Base-by-base conservation (phyloP, 1,139 yeast genomes). In the Taphrina communis region DNA sequence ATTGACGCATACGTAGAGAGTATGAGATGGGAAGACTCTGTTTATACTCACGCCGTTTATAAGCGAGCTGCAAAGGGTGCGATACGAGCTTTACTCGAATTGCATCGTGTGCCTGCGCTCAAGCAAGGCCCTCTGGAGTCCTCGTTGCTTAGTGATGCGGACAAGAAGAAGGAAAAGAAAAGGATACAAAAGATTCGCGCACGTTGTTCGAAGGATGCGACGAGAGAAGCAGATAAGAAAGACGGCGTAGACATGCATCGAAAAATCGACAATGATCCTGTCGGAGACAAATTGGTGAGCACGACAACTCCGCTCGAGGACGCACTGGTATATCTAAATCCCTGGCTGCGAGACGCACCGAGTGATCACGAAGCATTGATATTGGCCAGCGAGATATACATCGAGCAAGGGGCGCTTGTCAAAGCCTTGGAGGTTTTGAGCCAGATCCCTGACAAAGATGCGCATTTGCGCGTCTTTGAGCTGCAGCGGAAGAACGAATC, bases 1-100 rank as follows among this genome's bases (percentile, higher is more conserved):
- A 88, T 95, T 38, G 84, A 96, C 72, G 88, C 94, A 35, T 94
- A 94, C 76, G 74, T 90, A 50, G 87, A 86, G 38, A 85, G 90
- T 82, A 74, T 93, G 68, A 79, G 81, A 62, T 94, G 98, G 98
- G 96, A 88, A 71, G 95, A 92, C 75, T 77, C 80, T 31, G 78
- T 94, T 56, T 91, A 83, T 76, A 78, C 86, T 2, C 86, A 89
- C 55, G 91, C 95, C 1, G 83, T 88, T 59, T 92, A 86, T 77
- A 81, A 84, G 25, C 83, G 96, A 70, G 91, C 90, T 0, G 82
- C 89, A 71, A 79, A 80, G 62, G 96, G 95, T 0, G 85, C 93
- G 48, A 78, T 88, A 36, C 79, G 82, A 19, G 79, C 90, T 63
- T 86, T 88, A 75, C 80, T 86, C 70, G 84, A 84, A 25, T 74